These are phyloP conservation scores for Eucommia ulmoides DNA, from an alignment of 257 asterid genomes.

Conservation along the genomic window DNA sequence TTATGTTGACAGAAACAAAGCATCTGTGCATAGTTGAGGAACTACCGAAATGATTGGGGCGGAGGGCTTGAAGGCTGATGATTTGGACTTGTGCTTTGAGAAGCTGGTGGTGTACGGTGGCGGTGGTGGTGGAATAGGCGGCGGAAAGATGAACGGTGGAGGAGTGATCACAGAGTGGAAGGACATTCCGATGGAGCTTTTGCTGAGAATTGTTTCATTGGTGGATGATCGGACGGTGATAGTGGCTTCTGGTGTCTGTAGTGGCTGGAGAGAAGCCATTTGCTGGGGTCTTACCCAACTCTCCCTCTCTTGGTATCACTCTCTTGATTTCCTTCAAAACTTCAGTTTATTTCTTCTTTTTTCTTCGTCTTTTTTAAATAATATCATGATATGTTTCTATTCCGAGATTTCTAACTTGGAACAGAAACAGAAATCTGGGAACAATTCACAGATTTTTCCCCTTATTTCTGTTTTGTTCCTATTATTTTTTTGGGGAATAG, in stretches of 20 bases:
- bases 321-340: background rate
- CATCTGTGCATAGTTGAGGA: too few relatives aligned
- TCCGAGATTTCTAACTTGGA: too few relatives aligned
- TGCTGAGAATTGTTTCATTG: constrained; percentile 64
- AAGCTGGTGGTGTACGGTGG: constrained; percentile 48
- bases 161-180: constrained; percentile 72
- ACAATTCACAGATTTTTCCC: too few relatives aligned
- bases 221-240: constrained; percentile 83
- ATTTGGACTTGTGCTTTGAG: constrained; percentile 43
- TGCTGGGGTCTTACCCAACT: constrained; percentile 75
- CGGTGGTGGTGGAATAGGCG: constrained; percentile 13
- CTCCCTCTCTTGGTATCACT: constrained; percentile 67
- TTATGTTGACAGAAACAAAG: too few relatives aligned
- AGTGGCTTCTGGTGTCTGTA: constrained; percentile 91
- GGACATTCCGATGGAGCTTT: constrained; percentile 79
- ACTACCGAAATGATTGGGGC: constrained; percentile 25
- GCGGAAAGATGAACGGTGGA: constrained; percentile 30
- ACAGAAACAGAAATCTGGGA: too few relatives aligned
- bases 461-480: too few relatives aligned
- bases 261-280: constrained; percentile 93
- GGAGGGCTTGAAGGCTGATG: constrained; percentile 18
- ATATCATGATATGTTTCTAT: too few relatives aligned
- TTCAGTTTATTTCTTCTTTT: background rate
- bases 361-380: too few relatives aligned
- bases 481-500: too few relatives aligned